A percentile compares a stretch with the other conserved stretches of the same genome.
Evolutionary conservation across 2,329 filamentous ascomycete species (phyloP).

Genomic region (Helicocarpus griseus): DNA sequence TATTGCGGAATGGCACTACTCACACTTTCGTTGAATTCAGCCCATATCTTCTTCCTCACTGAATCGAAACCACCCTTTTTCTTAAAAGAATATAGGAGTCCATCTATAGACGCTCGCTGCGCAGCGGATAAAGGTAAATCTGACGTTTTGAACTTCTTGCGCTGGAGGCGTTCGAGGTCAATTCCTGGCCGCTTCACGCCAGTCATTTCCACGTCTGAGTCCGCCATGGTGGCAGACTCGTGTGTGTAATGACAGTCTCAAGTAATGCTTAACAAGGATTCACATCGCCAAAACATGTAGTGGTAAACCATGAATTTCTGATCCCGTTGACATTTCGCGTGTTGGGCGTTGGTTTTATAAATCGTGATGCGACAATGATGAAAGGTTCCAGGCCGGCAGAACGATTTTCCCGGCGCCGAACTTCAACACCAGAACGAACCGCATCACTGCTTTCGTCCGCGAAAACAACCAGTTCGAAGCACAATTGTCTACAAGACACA

Average conservation of each 20-base stretch:
- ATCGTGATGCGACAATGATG: not conserved
- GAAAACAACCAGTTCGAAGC: not conserved
- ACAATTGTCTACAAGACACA: not conserved
- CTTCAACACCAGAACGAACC: not conserved
- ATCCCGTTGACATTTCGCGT: not conserved
- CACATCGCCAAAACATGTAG: not conserved
- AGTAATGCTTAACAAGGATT: not conserved
- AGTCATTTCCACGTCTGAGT: slow-evolving; percentile 18
- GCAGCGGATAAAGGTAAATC: slow-evolving; percentile 51
- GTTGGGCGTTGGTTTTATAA: not conserved
- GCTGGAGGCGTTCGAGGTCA: slow-evolving; percentile 26
- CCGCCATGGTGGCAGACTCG: slow-evolving; percentile 19
- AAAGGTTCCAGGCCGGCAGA: not conserved
- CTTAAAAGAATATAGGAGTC: slow-evolving; percentile 53
- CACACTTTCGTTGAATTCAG: slow-evolving; percentile 48
- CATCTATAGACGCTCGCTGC: slow-evolving; percentile 51
- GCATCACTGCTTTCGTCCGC: not conserved
- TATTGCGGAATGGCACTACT: slow-evolving; percentile 12
- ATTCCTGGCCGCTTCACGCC: slow-evolving; percentile 21
- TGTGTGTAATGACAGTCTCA: not conserved
- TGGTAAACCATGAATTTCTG: not conserved
- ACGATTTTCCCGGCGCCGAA: not conserved
- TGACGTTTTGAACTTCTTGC: slow-evolving; percentile 47
- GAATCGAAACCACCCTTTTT: slow-evolving; percentile 58
- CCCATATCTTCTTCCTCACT: slow-evolving; percentile 51